phyloP scores from a whole-genome alignment of 306 rosid species.

The Ormosia emarginata region DNA sequence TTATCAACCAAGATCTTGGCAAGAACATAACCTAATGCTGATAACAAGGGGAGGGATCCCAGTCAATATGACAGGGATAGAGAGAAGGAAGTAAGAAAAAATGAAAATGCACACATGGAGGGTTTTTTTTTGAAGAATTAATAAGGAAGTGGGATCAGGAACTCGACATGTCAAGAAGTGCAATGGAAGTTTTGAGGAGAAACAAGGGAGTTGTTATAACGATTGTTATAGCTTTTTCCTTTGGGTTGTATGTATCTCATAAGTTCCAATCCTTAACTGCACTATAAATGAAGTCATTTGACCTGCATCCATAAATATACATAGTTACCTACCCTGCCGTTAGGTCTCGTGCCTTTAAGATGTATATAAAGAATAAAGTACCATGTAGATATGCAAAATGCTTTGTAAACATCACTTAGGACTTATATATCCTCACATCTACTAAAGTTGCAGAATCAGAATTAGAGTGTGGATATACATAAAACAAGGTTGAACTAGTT shows the following conservation, averaged over 20 bases:
- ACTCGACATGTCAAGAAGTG: neutral
- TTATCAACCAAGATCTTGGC: no score
- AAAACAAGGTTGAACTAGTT: no score
- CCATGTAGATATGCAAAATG: neutral
- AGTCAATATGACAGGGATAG: neutral
- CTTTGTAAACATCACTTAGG: no score
- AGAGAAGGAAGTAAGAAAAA: neutral
- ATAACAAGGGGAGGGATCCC: neutral
- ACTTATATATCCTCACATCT: no score
- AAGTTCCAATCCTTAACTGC: constrained; percentile 16
- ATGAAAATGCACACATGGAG: neutral
- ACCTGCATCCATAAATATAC: neutral
- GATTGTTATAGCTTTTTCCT: constrained; percentile 47
- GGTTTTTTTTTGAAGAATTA: constrained; percentile 9
- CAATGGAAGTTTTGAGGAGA: constrained; percentile 20
- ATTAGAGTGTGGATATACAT: no score
- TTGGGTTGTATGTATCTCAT: constrained; percentile 37
- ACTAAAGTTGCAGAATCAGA: no score
- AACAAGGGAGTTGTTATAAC: constrained; percentile 39
- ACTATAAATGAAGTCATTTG: neutral
- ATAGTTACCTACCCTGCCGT: no score
- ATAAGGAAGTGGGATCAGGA: constrained; percentile 30
- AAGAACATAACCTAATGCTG: no score
- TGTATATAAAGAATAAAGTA: neutral
- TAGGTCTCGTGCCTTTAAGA: no score